Base-by-base conservation (phyloP, 2,329 filamentous ascomycete genomes). In the Purpureocillium lavendulum region DNA sequence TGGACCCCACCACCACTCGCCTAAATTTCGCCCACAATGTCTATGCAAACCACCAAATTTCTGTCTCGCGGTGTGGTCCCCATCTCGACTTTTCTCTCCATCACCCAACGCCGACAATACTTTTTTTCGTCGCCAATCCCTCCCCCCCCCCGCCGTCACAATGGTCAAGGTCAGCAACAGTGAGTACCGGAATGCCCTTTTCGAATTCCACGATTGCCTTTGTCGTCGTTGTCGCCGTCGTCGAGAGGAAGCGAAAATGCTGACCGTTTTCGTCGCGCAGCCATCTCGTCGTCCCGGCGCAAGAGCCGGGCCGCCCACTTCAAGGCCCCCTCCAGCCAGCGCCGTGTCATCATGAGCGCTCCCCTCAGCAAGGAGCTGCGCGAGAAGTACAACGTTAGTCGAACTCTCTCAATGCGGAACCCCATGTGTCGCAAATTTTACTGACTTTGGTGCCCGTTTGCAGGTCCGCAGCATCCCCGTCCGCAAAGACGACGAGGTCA, bases 281-380 rank as follows among this genome's bases (percentile, higher is more conserved):
- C 66, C 59, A 63, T 87, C 62, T 51, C 58, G 46, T 87, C 86
- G 70, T 95, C 88, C 65, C 82, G 90, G 74, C 84, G 90, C 76
- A 98, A 98, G 87, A 92, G 87, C 74, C 87, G 92, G 73, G 95
- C 95, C 80, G 86, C 87, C 67, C 90, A 98, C 80, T 98, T 94
- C 82, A 75, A 78, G 67, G 92, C 92, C 56, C 88, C 89, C 57
- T 96, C 89, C 68, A 88, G 84, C 75, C 79, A 87, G 66, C 89
- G 92, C 71, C 87, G 92, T 67, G 78, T 83, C 60, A 95, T 95
- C 76, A 96, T 98, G 89, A 90, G 84, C 75, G 89, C 92, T 56
- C 85, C 87, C 60, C 80, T 96, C 57, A 85, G 78, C 77, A 94
- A 95, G 80, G 92, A 98, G 77, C 82, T 98, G 66, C 84, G 88